Evolutionary conservation across 202 grass and related monocot genomes (phyloP), one percentile per base, ranked within the genome.

Genomic region (Setaria italica): DNA sequence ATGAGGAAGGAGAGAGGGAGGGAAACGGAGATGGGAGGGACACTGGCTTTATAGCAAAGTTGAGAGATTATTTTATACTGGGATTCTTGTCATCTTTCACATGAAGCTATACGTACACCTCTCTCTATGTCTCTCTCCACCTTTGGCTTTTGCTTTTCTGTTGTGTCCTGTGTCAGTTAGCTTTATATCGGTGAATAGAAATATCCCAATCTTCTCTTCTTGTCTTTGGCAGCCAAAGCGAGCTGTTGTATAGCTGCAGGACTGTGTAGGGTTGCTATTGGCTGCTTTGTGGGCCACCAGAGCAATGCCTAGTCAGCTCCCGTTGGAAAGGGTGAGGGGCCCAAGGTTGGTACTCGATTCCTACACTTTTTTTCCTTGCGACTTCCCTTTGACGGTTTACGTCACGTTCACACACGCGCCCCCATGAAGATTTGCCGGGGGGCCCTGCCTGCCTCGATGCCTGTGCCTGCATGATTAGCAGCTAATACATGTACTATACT

Each of bases 141-240:
- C 34, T 77, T 86, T 88, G 85, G 81, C 84, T 89, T 82, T 87
- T 88, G 81, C 89, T 88, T 82, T 82, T 87, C 75, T 80, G 42
- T 74, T 80, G 74, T 77, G 90, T 92, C 80, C 65, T 85, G 78
- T 85, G 73, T 90, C 72, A 82, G 83, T 70, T 88, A 48, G 74
- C 94, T 97, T 94, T 89, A 82, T 85, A 91, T 81, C 70, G 67
- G 50, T 87, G 88, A 79, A 67, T 87, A 80, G 81, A 83, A 92
- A 92, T 91, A 91, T 93, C 90, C 87, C 79, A 85, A 91, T 88
- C 95, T 90, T 90, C 88, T 82, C 12, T 77, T 83, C 89, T 97
- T 90, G 95, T 93, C 90, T 94, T 93, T 88, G 86, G 88, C 90
- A 78, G 70, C 67, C 79, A 85, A 94, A 86, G 89, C 80, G 49